Conservation (phyloP, 371 early-diverging fungal genomes). For the Smittium culicis region DNA sequence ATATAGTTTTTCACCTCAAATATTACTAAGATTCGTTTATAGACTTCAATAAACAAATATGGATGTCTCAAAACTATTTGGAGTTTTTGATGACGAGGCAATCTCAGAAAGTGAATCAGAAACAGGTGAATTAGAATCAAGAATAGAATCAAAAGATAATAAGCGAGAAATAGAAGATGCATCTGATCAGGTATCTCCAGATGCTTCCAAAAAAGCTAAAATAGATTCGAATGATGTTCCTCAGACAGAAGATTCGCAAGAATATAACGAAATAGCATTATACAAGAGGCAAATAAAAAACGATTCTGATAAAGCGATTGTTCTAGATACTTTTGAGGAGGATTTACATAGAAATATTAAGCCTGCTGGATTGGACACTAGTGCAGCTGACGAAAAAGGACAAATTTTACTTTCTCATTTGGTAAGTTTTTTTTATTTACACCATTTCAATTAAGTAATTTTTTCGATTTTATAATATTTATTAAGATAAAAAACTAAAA, state of each 20-base stretch:
- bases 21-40: too few relatives aligned
- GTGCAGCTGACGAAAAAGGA: slow-evolving; percentile 34
- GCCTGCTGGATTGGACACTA: slow-evolving; percentile 46
- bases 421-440: slow-evolving; percentile 7
- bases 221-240: neutral
- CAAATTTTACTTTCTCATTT: slow-evolving; percentile 27
- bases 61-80: slow-evolving; percentile 11
- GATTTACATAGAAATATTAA: slow-evolving; percentile 56
- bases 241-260: neutral
- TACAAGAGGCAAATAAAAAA: neutral
- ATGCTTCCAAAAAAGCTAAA: neutral
- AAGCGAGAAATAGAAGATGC: neutral
- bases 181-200: neutral
- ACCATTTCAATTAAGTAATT: neutral
- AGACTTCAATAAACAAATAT: slow-evolving; percentile 9
- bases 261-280: neutral
- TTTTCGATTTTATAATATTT: neutral
- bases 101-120: neutral
- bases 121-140: neutral
- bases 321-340: slow-evolving; percentile 67
- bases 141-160: neutral
- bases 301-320: slow-evolving; percentile 35
- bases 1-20: too few relatives aligned
- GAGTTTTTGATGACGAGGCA: slow-evolving; percentile 8
- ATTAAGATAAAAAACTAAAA: slow-evolving; percentile 28